These are phyloP conservation scores for Candida coleopterorum DNA, from an alignment of 805 yeast species.

Conservation along the genomic window DNA sequence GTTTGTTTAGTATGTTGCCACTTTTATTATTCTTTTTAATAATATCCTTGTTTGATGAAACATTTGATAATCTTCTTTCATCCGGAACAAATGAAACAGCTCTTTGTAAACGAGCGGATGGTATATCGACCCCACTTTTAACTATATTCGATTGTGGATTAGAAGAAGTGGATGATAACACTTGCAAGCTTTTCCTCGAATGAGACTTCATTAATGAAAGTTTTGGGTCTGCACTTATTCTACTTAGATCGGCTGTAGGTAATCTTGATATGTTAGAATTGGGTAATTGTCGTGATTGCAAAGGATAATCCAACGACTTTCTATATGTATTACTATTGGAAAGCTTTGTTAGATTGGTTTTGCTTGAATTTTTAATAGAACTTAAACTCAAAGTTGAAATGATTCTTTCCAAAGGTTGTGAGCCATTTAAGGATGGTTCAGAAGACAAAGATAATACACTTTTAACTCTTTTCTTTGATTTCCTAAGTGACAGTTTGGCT, in stretches of 20 bases:
- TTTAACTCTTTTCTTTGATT: conserved; percentile 30
- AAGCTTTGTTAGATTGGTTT: conserved; percentile 8
- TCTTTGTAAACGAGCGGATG: conserved; percentile 8
- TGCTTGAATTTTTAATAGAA: conserved; percentile 17
- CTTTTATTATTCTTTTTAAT: conserved; percentile 15
- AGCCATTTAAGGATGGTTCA: conserved; percentile 23
- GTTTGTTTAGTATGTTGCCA: conserved; percentile 24
- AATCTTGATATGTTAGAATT: neutral
- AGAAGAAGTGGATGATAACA: conserved; percentile 3
- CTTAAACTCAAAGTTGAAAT: conserved; percentile 31
- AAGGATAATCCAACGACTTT: conserved; percentile 4
- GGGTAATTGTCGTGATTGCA: neutral
- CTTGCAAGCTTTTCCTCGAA: conserved; percentile 4
- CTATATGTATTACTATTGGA: conserved; percentile 1
- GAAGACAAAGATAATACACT: conserved; percentile 29
- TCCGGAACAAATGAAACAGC: conserved; percentile 18
- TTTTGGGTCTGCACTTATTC: neutral
- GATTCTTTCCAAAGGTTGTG: conserved; percentile 36
- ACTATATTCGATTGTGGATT: neutral
- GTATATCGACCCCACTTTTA: neutral
- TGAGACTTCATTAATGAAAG: neutral
- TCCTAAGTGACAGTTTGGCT: conserved; percentile 26
- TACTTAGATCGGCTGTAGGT: neutral
- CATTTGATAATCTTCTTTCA: conserved; percentile 12
- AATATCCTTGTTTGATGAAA: conserved; percentile 10